These are phyloP conservation scores for Rosa multiflora DNA, from an alignment of 306 rosid species.

Conservation along the genomic window DNA sequence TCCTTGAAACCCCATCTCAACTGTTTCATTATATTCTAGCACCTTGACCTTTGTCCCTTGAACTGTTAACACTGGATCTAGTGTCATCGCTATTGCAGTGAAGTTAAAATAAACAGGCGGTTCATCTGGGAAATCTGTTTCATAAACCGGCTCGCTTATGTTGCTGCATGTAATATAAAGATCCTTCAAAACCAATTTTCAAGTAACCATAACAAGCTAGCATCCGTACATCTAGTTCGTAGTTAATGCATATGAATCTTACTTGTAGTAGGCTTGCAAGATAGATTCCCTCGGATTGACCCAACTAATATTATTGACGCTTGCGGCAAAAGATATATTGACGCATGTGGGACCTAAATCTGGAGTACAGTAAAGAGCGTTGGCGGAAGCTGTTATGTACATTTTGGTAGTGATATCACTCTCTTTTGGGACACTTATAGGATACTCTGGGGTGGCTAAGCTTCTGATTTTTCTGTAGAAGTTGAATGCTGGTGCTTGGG, in stretches of 20 bases:
- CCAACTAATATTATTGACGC: neutral
- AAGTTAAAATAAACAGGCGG: constrained; percentile 14
- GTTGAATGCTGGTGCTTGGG: too few relatives aligned
- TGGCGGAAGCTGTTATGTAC: neutral
- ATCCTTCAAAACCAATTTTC: neutral
- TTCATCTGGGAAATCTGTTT: neutral
- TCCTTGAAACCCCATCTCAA: constrained; percentile 22
- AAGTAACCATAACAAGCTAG: neutral
- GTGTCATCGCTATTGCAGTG: neutral
- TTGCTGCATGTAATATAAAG: constrained; percentile 3
- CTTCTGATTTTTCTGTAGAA: too few relatives aligned
- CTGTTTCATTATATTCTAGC: constrained; percentile 12
- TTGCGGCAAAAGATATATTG: neutral
- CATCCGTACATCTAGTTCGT: neutral
- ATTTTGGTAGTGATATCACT: neutral
- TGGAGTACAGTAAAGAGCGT: neutral
- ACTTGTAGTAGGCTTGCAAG: constrained; percentile 15
- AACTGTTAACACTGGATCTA: neutral
- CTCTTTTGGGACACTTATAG: too few relatives aligned
- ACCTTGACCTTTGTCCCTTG: neutral
- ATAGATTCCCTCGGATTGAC: neutral
- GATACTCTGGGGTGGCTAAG: too few relatives aligned
- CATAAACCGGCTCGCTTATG: constrained; percentile 5
- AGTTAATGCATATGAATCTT: neutral
- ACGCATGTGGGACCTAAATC: neutral